Percentiles rank a stretch among this genome's conserved stretches.
Evolutionary conservation across 1,139 yeast genomes (phyloP).

Genomic region (Casaregolazyma lundiana): DNA sequence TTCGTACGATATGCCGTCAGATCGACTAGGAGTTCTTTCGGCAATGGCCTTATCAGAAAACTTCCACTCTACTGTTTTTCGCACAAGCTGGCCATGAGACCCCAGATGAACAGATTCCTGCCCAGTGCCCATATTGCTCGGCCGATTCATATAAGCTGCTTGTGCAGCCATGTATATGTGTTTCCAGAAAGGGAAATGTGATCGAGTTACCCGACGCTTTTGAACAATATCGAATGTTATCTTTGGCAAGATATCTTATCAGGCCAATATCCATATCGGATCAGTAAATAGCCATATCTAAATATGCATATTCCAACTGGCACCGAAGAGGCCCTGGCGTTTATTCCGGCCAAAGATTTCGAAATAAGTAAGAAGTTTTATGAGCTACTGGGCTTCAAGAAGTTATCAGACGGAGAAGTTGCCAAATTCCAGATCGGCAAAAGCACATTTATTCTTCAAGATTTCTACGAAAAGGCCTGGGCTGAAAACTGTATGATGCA

Average conservation of each 20-base stretch:
- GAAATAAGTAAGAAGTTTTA: background rate
- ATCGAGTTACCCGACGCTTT: background rate
- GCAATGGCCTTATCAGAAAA: conserved; percentile 13
- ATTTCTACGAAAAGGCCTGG: background rate
- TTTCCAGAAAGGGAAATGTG: too few species aligned
- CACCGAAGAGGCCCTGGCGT: background rate
- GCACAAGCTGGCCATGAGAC: conserved; percentile 1
- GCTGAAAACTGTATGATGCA: background rate
- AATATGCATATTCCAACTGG: background rate
- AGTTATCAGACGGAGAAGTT: background rate
- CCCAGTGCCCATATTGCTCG: background rate
- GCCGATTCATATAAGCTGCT: background rate
- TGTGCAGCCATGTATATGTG: too few species aligned
- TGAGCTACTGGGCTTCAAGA: background rate
- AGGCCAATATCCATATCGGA: too few species aligned
- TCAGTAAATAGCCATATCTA: too few species aligned
- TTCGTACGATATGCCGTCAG: conserved; percentile 34
- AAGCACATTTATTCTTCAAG: background rate
- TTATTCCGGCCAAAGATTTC: background rate
- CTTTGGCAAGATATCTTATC: background rate
- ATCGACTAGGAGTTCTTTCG: conserved; percentile 34
- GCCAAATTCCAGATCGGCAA: background rate
- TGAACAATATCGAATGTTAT: background rate
- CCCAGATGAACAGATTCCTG: background rate
- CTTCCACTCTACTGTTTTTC: conserved; percentile 14